These are phyloP conservation scores for Austroboletus festivus DNA, from an alignment of 768 basidiomycete species.

Conservation along the genomic window DNA sequence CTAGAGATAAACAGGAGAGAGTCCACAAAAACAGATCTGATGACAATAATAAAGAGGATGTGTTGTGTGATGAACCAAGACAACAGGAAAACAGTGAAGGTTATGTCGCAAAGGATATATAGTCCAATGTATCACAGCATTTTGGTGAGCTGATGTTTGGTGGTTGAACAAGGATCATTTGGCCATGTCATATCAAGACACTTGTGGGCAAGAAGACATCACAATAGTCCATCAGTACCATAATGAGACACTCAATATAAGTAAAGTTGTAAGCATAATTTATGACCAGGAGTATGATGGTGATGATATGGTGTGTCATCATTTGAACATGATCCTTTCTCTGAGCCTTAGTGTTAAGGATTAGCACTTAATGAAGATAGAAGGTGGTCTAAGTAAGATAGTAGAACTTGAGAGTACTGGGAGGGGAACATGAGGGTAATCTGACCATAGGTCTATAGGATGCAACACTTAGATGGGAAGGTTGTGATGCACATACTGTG, in stretches of 20 bases:
- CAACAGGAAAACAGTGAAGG: constrained; percentile 79
- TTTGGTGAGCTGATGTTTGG: constrained; percentile 76
- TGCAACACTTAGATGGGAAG: constrained; percentile 65
- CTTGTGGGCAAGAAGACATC: constrained; percentile 90
- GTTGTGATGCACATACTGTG: constrained; percentile 75
- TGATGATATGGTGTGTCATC: constrained; percentile 94
- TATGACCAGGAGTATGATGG: constrained; percentile 66
- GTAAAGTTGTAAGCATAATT: constrained; percentile 86
- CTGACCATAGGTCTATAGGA: constrained; percentile 66
- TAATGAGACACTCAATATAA: constrained; percentile 83
- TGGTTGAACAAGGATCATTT: constrained; percentile 4
- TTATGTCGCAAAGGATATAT: constrained; percentile 62
- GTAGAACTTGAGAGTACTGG: constrained; percentile 84
- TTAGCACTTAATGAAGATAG: constrained; percentile 88
- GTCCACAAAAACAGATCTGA: constrained; percentile 59
- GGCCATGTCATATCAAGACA: constrained; percentile 9
- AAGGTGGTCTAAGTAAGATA: constrained; percentile 84
- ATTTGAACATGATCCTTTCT: constrained; percentile 94
- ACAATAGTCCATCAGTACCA: constrained; percentile 91
- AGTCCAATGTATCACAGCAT: constrained; percentile 86
- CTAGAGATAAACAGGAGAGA: constrained; percentile 42
- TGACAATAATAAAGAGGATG: constrained; percentile 69
- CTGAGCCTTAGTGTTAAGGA: constrained; percentile 89
- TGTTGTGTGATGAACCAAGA: constrained; percentile 93
- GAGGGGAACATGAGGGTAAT: constrained; percentile 80